These are phyloP conservation scores for Ustilago vetiveriae DNA, from an alignment of 1,284 basidiomycete genomes.

Conservation along the genomic window DNA sequence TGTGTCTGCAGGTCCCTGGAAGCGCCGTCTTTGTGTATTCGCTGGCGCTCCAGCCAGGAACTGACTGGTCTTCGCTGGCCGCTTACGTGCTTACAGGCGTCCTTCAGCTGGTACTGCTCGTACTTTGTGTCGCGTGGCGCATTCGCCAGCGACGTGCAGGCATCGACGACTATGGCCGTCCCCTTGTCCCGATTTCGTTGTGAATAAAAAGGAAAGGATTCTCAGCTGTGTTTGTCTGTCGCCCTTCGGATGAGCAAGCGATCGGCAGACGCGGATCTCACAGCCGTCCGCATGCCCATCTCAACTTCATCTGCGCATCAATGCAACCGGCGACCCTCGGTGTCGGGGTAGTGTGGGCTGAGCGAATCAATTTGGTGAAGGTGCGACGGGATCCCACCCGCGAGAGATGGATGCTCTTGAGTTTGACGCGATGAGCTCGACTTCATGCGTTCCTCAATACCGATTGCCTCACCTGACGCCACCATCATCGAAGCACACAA, in stretches of 20 bases:
- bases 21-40: slow-evolving; percentile 86
- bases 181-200: slow-evolving; percentile 68
- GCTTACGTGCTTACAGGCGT: slow-evolving; percentile 83
- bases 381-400: too few relatives aligned
- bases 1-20: slow-evolving; percentile 93
- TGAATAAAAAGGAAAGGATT: slow-evolving; percentile 3
- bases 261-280: too few relatives aligned
- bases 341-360: not conserved
- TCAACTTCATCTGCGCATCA: slow-evolving; percentile 3
- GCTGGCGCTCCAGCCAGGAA: slow-evolving; percentile 62
- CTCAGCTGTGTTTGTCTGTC: not conserved
- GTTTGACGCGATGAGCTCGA: too few relatives aligned
- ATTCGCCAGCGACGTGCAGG: slow-evolving; percentile 75
- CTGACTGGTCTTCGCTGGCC: slow-evolving; percentile 54
- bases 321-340: not conserved
- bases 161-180: slow-evolving; percentile 92
- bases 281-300: slow-evolving; percentile 4
- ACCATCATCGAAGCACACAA: not conserved
- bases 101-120: slow-evolving; percentile 83
- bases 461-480: not conserved
- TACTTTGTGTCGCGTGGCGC: slow-evolving; percentile 68
- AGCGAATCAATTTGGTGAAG: not conserved
- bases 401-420: too few relatives aligned
- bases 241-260: too few relatives aligned
- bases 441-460: too few relatives aligned